These are phyloP conservation scores for Schizothecium vesticola DNA, from an alignment of 495 filamentous ascomycete species.

Conservation along the genomic window DNA sequence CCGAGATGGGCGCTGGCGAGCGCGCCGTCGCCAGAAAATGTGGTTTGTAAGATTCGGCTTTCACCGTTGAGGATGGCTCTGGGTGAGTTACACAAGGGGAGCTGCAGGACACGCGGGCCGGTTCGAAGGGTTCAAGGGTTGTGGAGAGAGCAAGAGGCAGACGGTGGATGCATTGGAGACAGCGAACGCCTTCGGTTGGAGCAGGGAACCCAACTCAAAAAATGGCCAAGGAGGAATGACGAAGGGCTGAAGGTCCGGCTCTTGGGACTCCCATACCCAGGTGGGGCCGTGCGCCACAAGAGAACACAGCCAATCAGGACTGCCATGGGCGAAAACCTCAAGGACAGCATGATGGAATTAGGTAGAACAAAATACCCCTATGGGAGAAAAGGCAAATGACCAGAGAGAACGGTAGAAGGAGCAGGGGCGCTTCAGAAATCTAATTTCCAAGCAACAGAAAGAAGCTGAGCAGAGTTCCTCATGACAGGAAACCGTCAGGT, in stretches of 20 bases:
- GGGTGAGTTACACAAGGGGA: constrained; percentile 5
- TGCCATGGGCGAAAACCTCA: not conserved
- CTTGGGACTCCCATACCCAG: no score
- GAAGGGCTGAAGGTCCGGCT: not conserved
- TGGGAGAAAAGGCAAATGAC: no score
- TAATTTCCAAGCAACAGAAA: no score
- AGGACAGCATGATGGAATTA: not conserved
- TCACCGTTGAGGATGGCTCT: constrained; percentile 1
- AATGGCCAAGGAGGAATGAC: not conserved
- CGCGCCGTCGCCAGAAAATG: not conserved
- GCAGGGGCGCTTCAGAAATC: no score
- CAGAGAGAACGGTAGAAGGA: not conserved
- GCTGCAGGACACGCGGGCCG: constrained; percentile 2
- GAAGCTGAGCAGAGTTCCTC: no score
- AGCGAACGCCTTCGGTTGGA: not conserved
- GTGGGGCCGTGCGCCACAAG: not conserved
- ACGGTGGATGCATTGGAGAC: not conserved
- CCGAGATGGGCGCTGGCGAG: not conserved
- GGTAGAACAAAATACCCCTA: not conserved
- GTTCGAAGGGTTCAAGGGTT: not conserved
- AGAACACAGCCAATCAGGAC: not conserved
- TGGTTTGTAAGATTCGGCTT: not conserved
- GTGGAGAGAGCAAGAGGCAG: not conserved
- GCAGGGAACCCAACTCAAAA: not conserved
- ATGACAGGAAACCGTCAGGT: not conserved